A percentile compares a stretch with the other conserved stretches of the same genome.
phyloP scores from a whole-genome alignment of 768 basidiomycete species.

The Boletus vermiculosoides region DNA sequence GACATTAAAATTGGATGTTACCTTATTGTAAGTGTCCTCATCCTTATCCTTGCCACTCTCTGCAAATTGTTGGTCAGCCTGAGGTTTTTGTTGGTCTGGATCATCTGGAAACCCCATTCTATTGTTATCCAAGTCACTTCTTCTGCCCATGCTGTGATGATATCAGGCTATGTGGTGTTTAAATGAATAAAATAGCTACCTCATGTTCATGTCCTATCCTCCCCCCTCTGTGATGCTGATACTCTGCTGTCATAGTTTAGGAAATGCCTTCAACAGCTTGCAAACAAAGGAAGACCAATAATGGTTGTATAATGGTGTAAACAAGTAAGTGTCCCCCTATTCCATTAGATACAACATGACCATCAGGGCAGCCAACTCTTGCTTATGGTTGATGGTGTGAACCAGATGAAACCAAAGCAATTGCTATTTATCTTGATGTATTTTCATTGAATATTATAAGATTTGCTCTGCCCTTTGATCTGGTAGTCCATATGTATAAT shows the following conservation, averaged over 20 bases:
- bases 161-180: too few relatives aligned
- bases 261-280: neutral
- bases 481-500: conserved; percentile 37
- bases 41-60: too few relatives aligned
- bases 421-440: conserved; percentile 10
- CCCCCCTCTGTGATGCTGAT: too few relatives aligned
- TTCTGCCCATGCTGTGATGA: too few relatives aligned
- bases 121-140: too few relatives aligned
- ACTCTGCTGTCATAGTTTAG: neutral
- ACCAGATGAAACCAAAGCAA: conserved; percentile 33
- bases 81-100: too few relatives aligned
- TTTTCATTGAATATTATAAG: conserved; percentile 28
- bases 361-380: conserved; percentile 40
- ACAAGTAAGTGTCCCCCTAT: conserved; percentile 37
- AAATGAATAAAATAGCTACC: too few relatives aligned
- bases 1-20: too few relatives aligned
- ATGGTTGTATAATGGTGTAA: conserved; percentile 37
- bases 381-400: conserved; percentile 35
- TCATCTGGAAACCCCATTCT: too few relatives aligned
- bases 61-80: too few relatives aligned
- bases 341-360: conserved; percentile 44
- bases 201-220: too few relatives aligned
- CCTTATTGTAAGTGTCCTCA: too few relatives aligned
- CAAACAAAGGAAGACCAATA: neutral
- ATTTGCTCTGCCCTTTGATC: conserved; percentile 33